phyloP scores from a whole-genome alignment of 2,329 filamentous ascomycete species.

The Alternaria sp. region DNA sequence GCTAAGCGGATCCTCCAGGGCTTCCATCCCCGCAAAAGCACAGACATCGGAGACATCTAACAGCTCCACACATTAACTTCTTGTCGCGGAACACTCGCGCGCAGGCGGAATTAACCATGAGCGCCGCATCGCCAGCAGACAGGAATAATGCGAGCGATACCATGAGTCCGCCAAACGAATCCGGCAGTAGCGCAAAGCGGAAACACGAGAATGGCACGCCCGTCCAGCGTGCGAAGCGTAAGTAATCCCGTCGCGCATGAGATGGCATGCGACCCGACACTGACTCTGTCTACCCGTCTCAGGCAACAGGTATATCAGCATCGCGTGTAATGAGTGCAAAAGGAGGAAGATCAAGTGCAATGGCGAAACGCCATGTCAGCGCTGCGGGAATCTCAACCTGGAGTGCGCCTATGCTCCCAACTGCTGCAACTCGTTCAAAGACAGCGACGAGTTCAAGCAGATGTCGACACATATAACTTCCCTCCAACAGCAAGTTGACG shows the following conservation, averaged over 20 bases:
- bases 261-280: not conserved
- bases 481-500: slow-evolving; percentile 84
- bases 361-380: slow-evolving; percentile 68
- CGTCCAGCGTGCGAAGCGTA: slow-evolving; percentile 63
- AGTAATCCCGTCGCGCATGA: not conserved
- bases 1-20: not conserved
- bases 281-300: not conserved
- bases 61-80: slow-evolving; percentile 12
- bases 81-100: slow-evolving; percentile 15
- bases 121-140: slow-evolving; percentile 18
- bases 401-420: slow-evolving; percentile 71
- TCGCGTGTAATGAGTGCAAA: slow-evolving; percentile 72
- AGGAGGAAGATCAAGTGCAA: slow-evolving; percentile 73
- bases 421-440: slow-evolving; percentile 83
- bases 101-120: slow-evolving; percentile 17
- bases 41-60: slow-evolving; percentile 9
- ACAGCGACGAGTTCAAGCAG: slow-evolving; percentile 81
- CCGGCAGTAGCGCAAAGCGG: slow-evolving; percentile 45
- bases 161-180: slow-evolving; percentile 42
- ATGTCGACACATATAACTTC: slow-evolving; percentile 76
- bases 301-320: slow-evolving; percentile 65
- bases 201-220: slow-evolving; percentile 51
- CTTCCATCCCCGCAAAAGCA: slow-evolving; percentile 13
- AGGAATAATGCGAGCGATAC: slow-evolving; percentile 38
- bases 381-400: slow-evolving; percentile 68